phyloP scores from a whole-genome alignment of 345 rosid species.

The Pistacia integerrima region DNA sequence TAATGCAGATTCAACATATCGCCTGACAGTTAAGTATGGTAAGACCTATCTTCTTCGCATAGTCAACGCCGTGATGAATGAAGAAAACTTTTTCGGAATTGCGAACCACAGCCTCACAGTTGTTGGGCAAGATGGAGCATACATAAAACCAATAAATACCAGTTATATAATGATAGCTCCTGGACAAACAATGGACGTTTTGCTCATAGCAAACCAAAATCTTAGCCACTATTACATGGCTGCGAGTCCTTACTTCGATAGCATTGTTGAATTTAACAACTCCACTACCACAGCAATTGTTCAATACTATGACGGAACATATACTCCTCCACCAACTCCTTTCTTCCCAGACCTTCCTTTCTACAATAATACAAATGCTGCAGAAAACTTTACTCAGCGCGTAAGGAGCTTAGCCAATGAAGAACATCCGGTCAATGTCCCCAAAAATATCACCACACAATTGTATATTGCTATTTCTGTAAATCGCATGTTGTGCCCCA shows the following conservation, averaged over 20 bases:
- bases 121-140: conserved; percentile 37
- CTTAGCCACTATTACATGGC: conserved; percentile 38
- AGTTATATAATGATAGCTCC: conserved; percentile 28
- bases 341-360: conserved; percentile 21
- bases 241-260: conserved; percentile 8
- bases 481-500: not conserved
- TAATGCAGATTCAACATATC: conserved; percentile 25
- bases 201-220: conserved; percentile 29
- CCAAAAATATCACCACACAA: conserved; percentile 23
- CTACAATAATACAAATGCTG: conserved; percentile 16
- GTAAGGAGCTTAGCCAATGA: conserved; percentile 28
- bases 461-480: conserved; percentile 18
- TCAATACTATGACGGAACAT: conserved; percentile 24
- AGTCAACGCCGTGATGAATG: conserved; percentile 32
- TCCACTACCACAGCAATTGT: conserved; percentile 34
- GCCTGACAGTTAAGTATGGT: conserved; percentile 18
- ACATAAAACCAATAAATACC: conserved; percentile 26
- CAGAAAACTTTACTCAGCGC: not conserved
- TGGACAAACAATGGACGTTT: conserved; percentile 41
- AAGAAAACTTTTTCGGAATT: conserved; percentile 34
- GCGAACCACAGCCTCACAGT: conserved; percentile 35
- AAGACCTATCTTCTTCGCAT: conserved; percentile 39
- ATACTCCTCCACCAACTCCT: conserved; percentile 11
- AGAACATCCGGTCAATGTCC: conserved; percentile 33
- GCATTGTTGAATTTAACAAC: too few species aligned